These are phyloP conservation scores for Lactarius hengduanensis DNA, from an alignment of 768 basidiomycete species.

Conservation along the genomic window DNA sequence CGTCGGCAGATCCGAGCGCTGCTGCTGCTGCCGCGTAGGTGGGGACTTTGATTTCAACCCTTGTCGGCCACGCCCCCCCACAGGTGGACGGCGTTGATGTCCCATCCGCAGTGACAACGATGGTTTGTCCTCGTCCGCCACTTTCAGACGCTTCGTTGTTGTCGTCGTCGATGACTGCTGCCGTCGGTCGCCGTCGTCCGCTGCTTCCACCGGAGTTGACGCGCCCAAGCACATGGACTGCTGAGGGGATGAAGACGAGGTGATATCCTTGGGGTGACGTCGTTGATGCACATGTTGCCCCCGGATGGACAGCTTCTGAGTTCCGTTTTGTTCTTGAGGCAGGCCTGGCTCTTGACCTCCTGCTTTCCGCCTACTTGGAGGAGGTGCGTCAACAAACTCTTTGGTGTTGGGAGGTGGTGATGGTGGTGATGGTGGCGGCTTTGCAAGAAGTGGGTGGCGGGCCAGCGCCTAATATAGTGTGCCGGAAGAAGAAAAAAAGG, in stretches of 20 bases:
- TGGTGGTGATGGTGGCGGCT: background rate
- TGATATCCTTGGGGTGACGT: conserved; percentile 4
- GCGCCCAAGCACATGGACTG: conserved; percentile 1
- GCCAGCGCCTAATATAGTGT: no score
- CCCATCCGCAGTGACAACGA: conserved; percentile 23
- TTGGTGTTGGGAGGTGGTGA: background rate
- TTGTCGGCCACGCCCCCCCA: background rate
- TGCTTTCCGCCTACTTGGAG: conserved; percentile 1
- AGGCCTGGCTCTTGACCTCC: background rate
- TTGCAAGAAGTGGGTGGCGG: conserved; percentile 6
- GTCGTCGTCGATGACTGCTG: background rate
- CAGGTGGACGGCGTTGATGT: background rate
- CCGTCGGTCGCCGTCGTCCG: background rate
- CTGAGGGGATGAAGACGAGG: background rate
- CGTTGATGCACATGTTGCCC: conserved; percentile 21
- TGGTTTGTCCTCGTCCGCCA: conserved; percentile 16
- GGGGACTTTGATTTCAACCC: conserved; percentile 12
- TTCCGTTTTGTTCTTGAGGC: background rate
- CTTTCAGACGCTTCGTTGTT: conserved; percentile 15
- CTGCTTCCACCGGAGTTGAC: conserved; percentile 2
- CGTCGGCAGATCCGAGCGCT: background rate
- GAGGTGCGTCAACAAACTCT: background rate
- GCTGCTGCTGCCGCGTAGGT: background rate
- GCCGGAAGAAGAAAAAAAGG: background rate
- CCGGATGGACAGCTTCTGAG: conserved; percentile 16